Evolutionary conservation across 1,139 yeast species (phyloP).

Genomic region (Scheffersomyces segobiensis): DNA sequence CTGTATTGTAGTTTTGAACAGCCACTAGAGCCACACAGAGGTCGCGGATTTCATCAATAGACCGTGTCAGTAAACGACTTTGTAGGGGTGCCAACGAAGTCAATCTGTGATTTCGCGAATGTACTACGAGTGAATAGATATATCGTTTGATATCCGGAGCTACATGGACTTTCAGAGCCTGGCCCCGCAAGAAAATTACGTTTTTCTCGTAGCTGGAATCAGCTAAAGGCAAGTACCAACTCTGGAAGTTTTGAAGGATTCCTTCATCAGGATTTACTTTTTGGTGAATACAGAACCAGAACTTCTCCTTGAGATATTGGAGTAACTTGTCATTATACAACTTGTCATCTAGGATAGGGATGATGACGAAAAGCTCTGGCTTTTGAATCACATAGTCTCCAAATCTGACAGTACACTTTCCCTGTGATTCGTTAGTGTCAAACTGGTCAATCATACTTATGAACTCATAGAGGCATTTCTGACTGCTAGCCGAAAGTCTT

Average conservation of each 20-base stretch:
- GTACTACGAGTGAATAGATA: constrained; percentile 39
- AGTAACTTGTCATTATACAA: constrained; percentile 18
- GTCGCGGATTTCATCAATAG: constrained; percentile 28
- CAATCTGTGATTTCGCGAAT: constrained; percentile 41
- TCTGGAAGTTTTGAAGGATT: constrained; percentile 5
- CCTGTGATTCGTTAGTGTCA: constrained; percentile 24
- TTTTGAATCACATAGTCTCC: constrained; percentile 14
- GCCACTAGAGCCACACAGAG: constrained; percentile 31
- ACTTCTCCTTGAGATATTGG: constrained; percentile 37
- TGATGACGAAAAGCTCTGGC: constrained; percentile 26
- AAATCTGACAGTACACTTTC: constrained; percentile 8
- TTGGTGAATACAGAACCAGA: constrained; percentile 32
- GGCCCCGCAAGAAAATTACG: constrained; percentile 4
- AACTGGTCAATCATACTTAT: constrained; percentile 33
- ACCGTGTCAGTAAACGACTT: constrained; percentile 35
- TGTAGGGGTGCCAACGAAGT: constrained; percentile 40
- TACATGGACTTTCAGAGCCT: constrained; percentile 22
- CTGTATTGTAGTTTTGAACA: constrained; percentile 20
- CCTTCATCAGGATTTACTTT: not conserved
- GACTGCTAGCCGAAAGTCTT: constrained; percentile 24
- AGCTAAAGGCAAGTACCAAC: constrained; percentile 7
- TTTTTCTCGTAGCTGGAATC: not conserved
- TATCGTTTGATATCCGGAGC: constrained; percentile 41
- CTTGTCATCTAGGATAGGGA: constrained; percentile 23
- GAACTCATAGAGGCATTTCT: constrained; percentile 26